Evolutionary conservation across 148 eudicot genomes (phyloP).

Genomic region (Chenopodium quinoa): DNA sequence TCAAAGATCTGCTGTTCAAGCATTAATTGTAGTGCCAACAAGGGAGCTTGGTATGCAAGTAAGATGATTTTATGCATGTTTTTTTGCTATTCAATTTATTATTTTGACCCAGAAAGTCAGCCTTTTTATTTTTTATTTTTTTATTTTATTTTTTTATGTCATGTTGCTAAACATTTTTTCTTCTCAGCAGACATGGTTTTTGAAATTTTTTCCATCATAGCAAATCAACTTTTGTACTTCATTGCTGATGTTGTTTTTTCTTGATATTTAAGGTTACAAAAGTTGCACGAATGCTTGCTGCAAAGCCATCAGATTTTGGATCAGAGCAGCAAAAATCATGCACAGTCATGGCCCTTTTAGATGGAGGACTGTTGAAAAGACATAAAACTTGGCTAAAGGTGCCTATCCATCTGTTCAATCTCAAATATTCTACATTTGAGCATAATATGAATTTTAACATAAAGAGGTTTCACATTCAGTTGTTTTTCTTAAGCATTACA

Average conservation of each 20-base stretch:
- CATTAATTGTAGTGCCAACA: conserved; percentile 87
- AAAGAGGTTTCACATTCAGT: neutral
- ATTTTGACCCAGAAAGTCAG: no score
- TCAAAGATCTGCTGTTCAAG: conserved; percentile 77
- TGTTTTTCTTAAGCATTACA: neutral
- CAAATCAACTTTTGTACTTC: neutral
- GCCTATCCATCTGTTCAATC: conserved; percentile 9
- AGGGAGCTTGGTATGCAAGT: conserved; percentile 99
- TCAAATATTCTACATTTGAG: neutral
- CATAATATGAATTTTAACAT: no score
- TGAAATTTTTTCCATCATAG: neutral
- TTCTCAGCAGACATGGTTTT: no score
- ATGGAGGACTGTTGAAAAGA: conserved; percentile 89
- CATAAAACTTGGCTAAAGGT: conserved; percentile 96
- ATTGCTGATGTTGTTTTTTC: conserved; percentile 27
- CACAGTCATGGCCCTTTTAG: conserved; percentile 93
- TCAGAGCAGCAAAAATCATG: conserved; percentile 48
- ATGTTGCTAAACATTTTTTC: no score
- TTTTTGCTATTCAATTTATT: neutral
- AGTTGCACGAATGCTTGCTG: conserved; percentile 84
- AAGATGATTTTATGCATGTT: conserved; percentile 16
- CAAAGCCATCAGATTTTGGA: conserved; percentile 44
- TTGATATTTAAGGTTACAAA: conserved; percentile 61
- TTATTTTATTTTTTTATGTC: no score
- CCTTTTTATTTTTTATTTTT: no score